Conservation (phyloP, 1,284 basidiomycete species). For the Cystobasidiaceae sp. region DNA sequence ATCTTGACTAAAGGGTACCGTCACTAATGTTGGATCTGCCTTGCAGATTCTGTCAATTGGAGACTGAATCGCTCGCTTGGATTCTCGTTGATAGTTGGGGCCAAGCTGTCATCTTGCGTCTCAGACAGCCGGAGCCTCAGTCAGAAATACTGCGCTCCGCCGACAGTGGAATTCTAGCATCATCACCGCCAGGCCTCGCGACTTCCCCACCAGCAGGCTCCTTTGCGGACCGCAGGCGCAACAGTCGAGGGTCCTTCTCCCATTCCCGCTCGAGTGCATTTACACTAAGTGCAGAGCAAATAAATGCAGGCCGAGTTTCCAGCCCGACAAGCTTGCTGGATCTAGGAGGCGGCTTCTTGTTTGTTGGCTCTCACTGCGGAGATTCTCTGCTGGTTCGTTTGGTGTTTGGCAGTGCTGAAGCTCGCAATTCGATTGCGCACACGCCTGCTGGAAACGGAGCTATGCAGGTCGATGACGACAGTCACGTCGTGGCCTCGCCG, state of each 20-base stretch:
- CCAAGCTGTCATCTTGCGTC: constrained; percentile 60
- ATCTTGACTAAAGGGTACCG: background rate
- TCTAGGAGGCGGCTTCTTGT: constrained; percentile 67
- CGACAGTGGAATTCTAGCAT: too few species aligned
- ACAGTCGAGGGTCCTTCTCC: too few species aligned
- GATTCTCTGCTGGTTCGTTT: constrained; percentile 72
- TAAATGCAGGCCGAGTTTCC: constrained; percentile 73
- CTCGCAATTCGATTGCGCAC: constrained; percentile 41
- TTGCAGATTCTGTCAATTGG: background rate
- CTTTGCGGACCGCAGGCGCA: too few species aligned
- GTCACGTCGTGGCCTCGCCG: background rate
- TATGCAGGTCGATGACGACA: constrained; percentile 46
- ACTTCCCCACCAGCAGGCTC: too few species aligned
- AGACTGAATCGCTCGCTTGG: constrained; percentile 38
- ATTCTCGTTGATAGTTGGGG: constrained; percentile 76
- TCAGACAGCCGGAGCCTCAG: too few species aligned
- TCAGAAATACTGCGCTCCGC: too few species aligned
- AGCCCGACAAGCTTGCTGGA: constrained; percentile 70
- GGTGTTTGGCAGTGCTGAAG: constrained; percentile 37
- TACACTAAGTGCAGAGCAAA: constrained; percentile 57
- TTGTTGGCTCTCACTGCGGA: constrained; percentile 74
- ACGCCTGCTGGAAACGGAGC: too few species aligned
- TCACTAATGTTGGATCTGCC: background rate
- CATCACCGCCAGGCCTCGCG: too few species aligned
- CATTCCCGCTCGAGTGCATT: background rate